Percentiles rank a stretch among this genome's conserved stretches.
phyloP scores from a whole-genome alignment of 176 grass and related monocot species.

The Avena atlantica region DNA sequence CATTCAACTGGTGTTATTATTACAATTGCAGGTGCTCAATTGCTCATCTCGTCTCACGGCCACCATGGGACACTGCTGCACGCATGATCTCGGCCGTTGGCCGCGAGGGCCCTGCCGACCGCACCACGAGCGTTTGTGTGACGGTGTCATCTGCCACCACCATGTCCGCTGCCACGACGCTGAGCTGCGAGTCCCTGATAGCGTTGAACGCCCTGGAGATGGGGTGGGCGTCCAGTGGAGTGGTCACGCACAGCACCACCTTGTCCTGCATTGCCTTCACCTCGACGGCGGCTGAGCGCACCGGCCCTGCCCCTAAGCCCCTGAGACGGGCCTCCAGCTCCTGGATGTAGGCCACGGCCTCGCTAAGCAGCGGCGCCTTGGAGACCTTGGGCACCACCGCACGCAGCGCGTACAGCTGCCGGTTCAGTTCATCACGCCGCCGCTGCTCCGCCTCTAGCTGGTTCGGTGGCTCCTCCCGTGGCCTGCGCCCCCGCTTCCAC shows the following conservation, averaged over 20 bases:
- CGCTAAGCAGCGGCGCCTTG: slow-evolving; percentile 74
- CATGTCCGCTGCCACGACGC: slow-evolving; percentile 63
- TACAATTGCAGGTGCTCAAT: neutral
- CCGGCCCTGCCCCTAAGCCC: slow-evolving; percentile 21
- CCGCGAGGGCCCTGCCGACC: slow-evolving; percentile 54
- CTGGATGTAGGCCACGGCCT: slow-evolving; percentile 81
- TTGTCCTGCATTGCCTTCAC: slow-evolving; percentile 61
- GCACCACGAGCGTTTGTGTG: slow-evolving; percentile 72
- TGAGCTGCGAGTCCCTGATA: slow-evolving; percentile 53
- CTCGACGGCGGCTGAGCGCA: slow-evolving; percentile 55
- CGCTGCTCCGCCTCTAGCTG: slow-evolving; percentile 91
- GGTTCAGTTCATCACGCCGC: slow-evolving; percentile 85
- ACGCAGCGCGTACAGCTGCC: slow-evolving; percentile 77
- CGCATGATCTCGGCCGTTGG: slow-evolving; percentile 58
- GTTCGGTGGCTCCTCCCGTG: slow-evolving; percentile 79
- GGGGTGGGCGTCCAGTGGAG: slow-evolving; percentile 52
- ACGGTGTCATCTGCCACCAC: slow-evolving; percentile 51
- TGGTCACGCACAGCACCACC: slow-evolving; percentile 78
- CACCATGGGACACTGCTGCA: slow-evolving; percentile 41
- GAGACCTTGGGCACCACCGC: slow-evolving; percentile 92
- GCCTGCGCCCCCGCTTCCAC: slow-evolving; percentile 78
- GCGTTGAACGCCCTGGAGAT: slow-evolving; percentile 52
- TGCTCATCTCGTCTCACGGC: neutral
- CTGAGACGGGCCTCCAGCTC: slow-evolving; percentile 69
- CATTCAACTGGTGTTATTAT: no score